Conservation (phyloP, 768 basidiomycete species). For the Xanthoconium stramineum region DNA sequence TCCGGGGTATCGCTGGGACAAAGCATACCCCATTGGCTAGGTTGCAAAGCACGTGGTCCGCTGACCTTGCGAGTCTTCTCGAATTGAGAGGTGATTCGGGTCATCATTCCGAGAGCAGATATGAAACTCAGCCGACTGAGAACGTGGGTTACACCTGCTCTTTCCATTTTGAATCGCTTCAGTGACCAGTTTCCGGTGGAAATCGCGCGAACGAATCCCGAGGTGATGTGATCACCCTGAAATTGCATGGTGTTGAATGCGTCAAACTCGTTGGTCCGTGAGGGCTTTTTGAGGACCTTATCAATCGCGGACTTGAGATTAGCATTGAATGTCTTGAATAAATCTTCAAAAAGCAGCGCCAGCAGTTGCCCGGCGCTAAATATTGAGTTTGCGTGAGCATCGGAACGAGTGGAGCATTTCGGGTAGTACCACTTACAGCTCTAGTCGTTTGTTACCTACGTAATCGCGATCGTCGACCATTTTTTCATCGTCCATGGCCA, state of each 20-base stretch:
- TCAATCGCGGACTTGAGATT: slow-evolving; percentile 95
- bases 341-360: slow-evolving; percentile 93
- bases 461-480: slow-evolving; percentile 99
- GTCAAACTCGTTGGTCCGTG: slow-evolving; percentile 91
- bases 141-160: slow-evolving; percentile 97
- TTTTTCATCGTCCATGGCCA: slow-evolving; percentile 95
- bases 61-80: slow-evolving; percentile 99
- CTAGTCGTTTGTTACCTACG: slow-evolving; percentile 97
- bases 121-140: slow-evolving; percentile 94
- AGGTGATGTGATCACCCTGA: slow-evolving; percentile 93
- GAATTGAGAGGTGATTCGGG: slow-evolving; percentile 96
- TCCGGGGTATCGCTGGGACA: slow-evolving; percentile 99
- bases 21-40: slow-evolving; percentile 98
- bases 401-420: slow-evolving; percentile 1
- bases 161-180: slow-evolving; percentile 99
- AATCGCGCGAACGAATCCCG: slow-evolving; percentile 94
- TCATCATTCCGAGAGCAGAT: slow-evolving; percentile 99
- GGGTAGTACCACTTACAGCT: slow-evolving; percentile 64
- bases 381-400: slow-evolving; percentile 29
- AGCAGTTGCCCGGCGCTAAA: slow-evolving; percentile 91
- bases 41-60: slow-evolving; percentile 94
- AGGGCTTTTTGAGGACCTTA: slow-evolving; percentile 95
- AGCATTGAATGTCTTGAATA: slow-evolving; percentile 98
- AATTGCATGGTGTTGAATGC: slow-evolving; percentile 93
- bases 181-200: slow-evolving; percentile 99